Conservation (phyloP, 306 rosid genomes). For the Glycine latifolia region DNA sequence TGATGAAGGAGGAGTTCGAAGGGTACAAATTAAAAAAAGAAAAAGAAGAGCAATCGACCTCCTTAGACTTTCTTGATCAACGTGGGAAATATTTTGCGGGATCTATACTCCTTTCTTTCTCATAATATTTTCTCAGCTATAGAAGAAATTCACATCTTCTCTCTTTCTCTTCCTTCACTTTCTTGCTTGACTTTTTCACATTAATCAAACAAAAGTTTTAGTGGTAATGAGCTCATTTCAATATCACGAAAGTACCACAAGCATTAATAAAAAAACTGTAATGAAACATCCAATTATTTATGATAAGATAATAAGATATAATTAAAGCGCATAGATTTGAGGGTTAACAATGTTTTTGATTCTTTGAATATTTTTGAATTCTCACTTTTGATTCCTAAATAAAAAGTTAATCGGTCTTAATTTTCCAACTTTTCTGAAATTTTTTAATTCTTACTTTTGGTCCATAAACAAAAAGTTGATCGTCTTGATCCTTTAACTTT, state of each 20-base stretch:
- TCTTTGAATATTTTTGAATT: too few species aligned
- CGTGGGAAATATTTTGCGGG: too few species aligned
- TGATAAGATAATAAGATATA: background rate
- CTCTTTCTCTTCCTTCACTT: background rate
- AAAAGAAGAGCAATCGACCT: too few species aligned
- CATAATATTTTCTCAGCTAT: background rate
- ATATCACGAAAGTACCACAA: background rate
- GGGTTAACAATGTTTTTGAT: too few species aligned
- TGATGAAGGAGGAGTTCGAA: background rate
- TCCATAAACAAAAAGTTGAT: too few species aligned
- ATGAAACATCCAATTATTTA: background rate
- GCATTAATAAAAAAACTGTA: background rate
- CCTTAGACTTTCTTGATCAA: too few species aligned
- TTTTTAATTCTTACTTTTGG: too few species aligned
- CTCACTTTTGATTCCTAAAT: too few species aligned
- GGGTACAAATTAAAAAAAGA: background rate
- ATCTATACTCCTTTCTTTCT: background rate
- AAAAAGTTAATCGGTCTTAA: too few species aligned
- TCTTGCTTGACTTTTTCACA: background rate
- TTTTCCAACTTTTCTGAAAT: too few species aligned
- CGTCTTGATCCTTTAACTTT: too few species aligned
- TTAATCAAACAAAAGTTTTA: background rate
- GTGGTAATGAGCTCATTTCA: background rate
- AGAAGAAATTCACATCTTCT: background rate
- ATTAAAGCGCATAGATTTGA: too few species aligned